Evolutionary conservation across 495 filamentous ascomycete species (phyloP), one percentile per base, ranked within the genome.

Genomic region (Penicillium ucsense): DNA sequence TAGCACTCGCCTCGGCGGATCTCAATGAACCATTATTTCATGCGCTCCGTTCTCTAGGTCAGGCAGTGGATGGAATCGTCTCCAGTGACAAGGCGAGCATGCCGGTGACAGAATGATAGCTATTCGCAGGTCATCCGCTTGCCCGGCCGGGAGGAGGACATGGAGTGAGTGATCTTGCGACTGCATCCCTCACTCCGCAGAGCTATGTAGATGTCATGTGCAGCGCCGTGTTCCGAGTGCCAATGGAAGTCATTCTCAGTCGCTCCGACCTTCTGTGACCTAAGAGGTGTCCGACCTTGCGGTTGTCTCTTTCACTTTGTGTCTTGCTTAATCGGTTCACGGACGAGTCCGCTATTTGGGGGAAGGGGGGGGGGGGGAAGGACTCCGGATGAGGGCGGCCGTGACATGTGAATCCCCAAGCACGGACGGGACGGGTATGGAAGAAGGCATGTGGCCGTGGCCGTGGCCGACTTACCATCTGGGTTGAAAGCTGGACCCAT

Each of bases 401-500:
- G 43, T 50, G 51, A 45, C 48, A 61, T 53, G 47, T 56, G 54
- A 53, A 64, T 62, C 43, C 32, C 41, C 20, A 36, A 43, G 29
- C 41, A 34, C 41, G 10, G 42, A 40, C 31, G 31, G 31, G 41
- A 29, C 34, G 31, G 41, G 39, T 31, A 48, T 20, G 20, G 20
- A 20, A 1, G 20, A 47, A 51, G 54, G 42, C 46, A 52, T 50
- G 53, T 50, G 20, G 20, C 20, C 20, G 53, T 50, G 20, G 20
- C 20, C 20, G 45, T 36, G 34, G 46, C 42, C 44, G 43, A 71
- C 68, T 71, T 51, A 71, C 68, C 68, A 67, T 71, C 68, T 39
- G 58, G 56, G 51, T 65, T 63, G 47, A 61, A 63, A 52, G 61
- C 55, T 45, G 68, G 56, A 56, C 66, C 66, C 68, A 71, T 71